phyloP scores from a whole-genome alignment of 75 land plant genomes.

The Gnetum montanum region DNA sequence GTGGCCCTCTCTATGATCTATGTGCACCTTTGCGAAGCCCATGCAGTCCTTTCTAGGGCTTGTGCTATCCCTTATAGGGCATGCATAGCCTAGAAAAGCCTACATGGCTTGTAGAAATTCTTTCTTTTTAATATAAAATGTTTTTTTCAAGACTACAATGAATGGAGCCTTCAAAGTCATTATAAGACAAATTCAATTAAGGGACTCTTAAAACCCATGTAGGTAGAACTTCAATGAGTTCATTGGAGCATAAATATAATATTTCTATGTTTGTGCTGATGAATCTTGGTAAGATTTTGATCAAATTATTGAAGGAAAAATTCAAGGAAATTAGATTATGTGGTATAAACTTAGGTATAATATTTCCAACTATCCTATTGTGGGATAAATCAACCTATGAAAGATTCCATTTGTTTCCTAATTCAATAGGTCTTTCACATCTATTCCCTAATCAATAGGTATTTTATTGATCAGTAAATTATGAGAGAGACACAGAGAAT shows the following conservation, averaged over 20 bases:
- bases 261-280: not conserved
- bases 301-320: not conserved
- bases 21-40: too few relatives aligned
- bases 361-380: not conserved
- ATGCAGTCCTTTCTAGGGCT: too few relatives aligned
- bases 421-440: too few relatives aligned
- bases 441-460: not conserved
- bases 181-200: constrained; percentile 54
- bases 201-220: constrained; percentile 8
- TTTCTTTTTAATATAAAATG: too few relatives aligned
- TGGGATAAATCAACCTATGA: not conserved
- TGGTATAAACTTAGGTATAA: too few relatives aligned
- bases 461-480: not conserved
- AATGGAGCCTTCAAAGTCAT: constrained; percentile 35
- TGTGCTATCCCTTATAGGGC: too few relatives aligned
- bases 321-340: too few relatives aligned
- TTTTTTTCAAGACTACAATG: constrained; percentile 26
- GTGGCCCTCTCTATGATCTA: too few relatives aligned
- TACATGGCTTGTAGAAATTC: too few relatives aligned
- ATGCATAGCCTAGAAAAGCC: too few relatives aligned
- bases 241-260: not conserved
- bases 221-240: not conserved
- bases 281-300: too few relatives aligned
- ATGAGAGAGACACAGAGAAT: constrained; percentile 17
- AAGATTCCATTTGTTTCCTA: not conserved